These are phyloP conservation scores for Rubia peregrina DNA, from an alignment of 305 asterid species.

Conservation along the genomic window DNA sequence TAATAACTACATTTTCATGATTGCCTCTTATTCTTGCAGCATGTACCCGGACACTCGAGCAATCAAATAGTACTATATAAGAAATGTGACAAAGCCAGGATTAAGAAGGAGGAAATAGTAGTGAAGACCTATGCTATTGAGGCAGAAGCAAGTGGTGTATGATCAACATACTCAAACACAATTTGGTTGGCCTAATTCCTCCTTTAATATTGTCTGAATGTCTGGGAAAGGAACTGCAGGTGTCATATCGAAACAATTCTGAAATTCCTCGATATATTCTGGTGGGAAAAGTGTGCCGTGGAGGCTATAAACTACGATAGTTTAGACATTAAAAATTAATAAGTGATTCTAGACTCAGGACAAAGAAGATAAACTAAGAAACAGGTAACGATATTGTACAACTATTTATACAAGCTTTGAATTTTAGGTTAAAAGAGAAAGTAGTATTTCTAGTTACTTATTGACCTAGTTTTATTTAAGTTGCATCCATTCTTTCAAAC, in stretches of 20 bases:
- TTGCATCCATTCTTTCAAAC: conserved; percentile 96
- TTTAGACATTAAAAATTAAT: conserved; percentile 19
- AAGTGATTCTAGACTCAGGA: conserved; percentile 9
- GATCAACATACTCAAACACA: conserved; percentile 82
- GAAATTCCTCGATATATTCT: conserved; percentile 91
- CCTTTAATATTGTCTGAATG: conserved; percentile 62
- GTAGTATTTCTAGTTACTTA: conserved; percentile 22
- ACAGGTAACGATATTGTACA: background rate
- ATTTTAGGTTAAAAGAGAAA: conserved; percentile 10
- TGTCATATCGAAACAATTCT: conserved; percentile 87
- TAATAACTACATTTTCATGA: conserved; percentile 87
- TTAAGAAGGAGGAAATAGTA: conserved; percentile 6
- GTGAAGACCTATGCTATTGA: conserved; percentile 85
- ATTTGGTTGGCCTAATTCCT: conserved; percentile 74
- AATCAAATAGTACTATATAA: conserved; percentile 9
- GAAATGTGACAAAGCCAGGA: conserved; percentile 2
- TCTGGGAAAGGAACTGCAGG: conserved; percentile 79
- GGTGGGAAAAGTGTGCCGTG: conserved; percentile 95
- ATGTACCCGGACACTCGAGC: conserved; percentile 62
- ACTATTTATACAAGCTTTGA: background rate
- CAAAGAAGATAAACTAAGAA: background rate
- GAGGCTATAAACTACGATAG: conserved; percentile 81
- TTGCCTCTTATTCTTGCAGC: conserved; percentile 80
- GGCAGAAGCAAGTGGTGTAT: conserved; percentile 91
- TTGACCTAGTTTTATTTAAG: conserved; percentile 93